Evolutionary conservation across 352 stramenopile genomes (phyloP), one percentile per base, ranked within the genome.

Genomic region (Pythium volutum): DNA sequence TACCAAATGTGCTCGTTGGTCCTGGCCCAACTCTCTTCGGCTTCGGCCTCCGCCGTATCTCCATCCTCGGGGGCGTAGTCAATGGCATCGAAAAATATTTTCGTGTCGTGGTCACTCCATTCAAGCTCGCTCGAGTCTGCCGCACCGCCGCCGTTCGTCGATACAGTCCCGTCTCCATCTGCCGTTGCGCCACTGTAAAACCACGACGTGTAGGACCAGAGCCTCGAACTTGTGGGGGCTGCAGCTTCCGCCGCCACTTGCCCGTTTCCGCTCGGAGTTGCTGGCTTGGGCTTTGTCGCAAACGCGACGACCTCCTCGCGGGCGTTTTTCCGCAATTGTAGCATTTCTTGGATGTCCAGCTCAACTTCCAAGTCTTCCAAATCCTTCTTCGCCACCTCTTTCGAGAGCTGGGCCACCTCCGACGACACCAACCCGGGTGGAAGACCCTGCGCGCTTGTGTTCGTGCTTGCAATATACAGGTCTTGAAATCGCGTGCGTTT

Each of bases 81-180:
- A 46, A 95, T 95, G 9, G 84, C 84, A 20, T 87, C 77, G 34
- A 89, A 95, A 3, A 95, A 58, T 33, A 84, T 73, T 50, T 90
- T 87, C 8, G 79, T 90, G 50, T 95, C 86, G 62, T 92, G 75
- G n/a, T 95, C 82, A 58, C 80, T 93, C 84, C 84, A 93, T 56
- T 82, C 76, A 4, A 91, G 73, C 34, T 91, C 81, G 43, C 81
- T 72, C 31, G 12, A 34, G 23, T 64, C 48, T 20, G 26, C 45
- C 5, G 25, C 10, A 12, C 41, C 25, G 1, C 22, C 15, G 29
- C 26, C 22, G 11, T 46, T 60, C 12, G 38, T 4, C 41, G 31
- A 20, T 18, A 12, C 10, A n/a, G 29, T 22, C 39, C 38, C 15
- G 16, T 50, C 39, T 10, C 4, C 34, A 18, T 18, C 50, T 11